Base-by-base conservation (phyloP, 2,329 filamentous ascomycete species). In the Ophiognomonia clavigignenti-juglandacearum region DNA sequence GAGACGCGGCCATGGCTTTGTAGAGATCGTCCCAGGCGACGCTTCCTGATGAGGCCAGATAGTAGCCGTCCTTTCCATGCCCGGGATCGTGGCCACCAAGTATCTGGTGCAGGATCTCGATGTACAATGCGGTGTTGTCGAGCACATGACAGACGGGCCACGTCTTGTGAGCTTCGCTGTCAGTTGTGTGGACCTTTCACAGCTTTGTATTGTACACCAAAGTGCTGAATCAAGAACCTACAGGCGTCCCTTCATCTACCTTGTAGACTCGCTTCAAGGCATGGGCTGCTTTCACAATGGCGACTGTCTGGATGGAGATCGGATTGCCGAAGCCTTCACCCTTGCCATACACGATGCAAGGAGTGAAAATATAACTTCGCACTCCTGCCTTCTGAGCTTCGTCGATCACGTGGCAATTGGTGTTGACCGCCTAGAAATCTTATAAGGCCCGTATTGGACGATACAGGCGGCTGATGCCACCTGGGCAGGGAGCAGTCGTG, bases 81-180 rank as follows among this genome's bases (percentile, higher is more conserved):
- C 57, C 65, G 0, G 64, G 60, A 4, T 67, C 58, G 11, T 63
- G 56, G 1, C 59, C 67, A 1, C 51, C 53, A 2, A 78, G 53
- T 11, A 78, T 78, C 2, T 57, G 61, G 1, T 64, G 62, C 6
- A 78, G 54, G 0, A 79, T 59, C 3, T 66, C 56, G 2, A 77
- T 41, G 44, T 77, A 79, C 1, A 78, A 53, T 0, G 55, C 56
- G 0, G 69, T 64, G 27, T 67, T 79, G 47, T 80, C 75, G 0
- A 55, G 9, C 4, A 79, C 56, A 45, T 79, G 73, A 47, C 70
- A 75, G 6, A 80, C 75, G 0, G 75, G 75, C 76, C 76, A 79
- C 1, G 59, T 63, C 40, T 43, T 68, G 74, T 38, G 16, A 36
- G 14, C 4, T 2, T 40, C 26, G 37, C 32, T 23, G 18, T 20